Evolutionary conservation across 1,139 yeast species (phyloP), one percentile per base, ranked within the genome.

Genomic region (Kodamaea suecica): DNA sequence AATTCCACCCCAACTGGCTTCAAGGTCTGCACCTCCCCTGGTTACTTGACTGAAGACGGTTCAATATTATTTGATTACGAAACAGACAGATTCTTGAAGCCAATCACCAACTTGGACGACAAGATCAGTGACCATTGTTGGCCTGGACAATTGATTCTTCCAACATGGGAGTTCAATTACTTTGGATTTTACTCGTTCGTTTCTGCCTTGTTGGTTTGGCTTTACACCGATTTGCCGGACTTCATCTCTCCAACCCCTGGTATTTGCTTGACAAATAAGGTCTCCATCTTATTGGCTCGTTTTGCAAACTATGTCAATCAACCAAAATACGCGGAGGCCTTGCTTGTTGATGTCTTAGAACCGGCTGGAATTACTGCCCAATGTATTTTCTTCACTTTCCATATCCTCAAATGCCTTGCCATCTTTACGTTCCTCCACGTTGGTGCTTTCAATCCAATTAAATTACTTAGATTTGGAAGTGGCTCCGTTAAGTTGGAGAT

Each of bases 151-250:
- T 73, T 92, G 58, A 65, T 90, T 43, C 57, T 87, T 12, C 98
- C 98, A 5, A 61, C 72, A 23, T 92, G 96, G 95, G 71, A 74
- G 41, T 70, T 63, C 45, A 75, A 82, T 53, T 57, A 63, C 30
- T 63, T 70, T 35, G 70, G 75, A 16, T 70, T 71, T 44, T 61
- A 72, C 41, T 45, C 70, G 2, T 67, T 80, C 33, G 41, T 74
- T 12, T 36, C 73, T 0, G 42, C 71, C 5, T 65, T 88, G 50
- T 36, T 73, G 10, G 63, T 63, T 13, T 92, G 98, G 97, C 73
- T 92, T 43, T 92, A 90, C 59, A 80, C 95, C 3, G 97, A 92
- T 61, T 70, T 92, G 55, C 98, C 98, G 1, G 95, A 87, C 53
- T 75, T 70, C 49, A 68, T 87, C 38, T 77, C 90, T 28, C 97